phyloP scores from a whole-genome alignment of 495 filamentous ascomycete genomes.

The Staphylotrichum longicolle region DNA sequence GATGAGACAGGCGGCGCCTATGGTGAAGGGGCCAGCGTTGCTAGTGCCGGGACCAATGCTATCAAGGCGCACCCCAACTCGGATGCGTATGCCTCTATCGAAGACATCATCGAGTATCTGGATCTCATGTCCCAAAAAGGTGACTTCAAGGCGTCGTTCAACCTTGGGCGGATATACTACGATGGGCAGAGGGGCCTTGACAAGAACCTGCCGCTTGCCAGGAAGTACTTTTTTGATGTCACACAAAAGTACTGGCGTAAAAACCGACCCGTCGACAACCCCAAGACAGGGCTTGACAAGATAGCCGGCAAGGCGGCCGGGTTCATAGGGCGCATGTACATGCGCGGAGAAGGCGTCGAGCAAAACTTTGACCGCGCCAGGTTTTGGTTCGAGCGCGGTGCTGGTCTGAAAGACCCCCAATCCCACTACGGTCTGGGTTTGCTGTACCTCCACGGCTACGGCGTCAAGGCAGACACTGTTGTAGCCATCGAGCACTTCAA shows the following conservation, averaged over 20 bases:
- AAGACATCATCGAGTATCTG: constrained; percentile 92
- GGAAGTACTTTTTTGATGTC: constrained; percentile 78
- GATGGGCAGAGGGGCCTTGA: constrained; percentile 77
- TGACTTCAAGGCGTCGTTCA: constrained; percentile 88
- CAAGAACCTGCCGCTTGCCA: constrained; percentile 69
- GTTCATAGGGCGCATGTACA: constrained; percentile 87
- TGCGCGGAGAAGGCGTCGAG: constrained; percentile 85
- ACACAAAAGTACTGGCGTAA: constrained; percentile 85
- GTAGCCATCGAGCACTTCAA: constrained; percentile 80
- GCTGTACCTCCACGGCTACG: constrained; percentile 84
- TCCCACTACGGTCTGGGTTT: constrained; percentile 84
- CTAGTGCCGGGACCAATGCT: constrained; percentile 84
- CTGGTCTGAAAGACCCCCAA: constrained; percentile 74
- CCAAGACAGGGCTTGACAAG: constrained; percentile 65
- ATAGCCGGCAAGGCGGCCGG: constrained; percentile 86
- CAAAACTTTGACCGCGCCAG: constrained; percentile 73
- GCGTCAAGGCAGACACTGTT: constrained; percentile 67
- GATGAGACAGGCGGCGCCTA: constrained; percentile 93
- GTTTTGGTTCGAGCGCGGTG: constrained; percentile 84
- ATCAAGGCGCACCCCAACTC: constrained; percentile 65
- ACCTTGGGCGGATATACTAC: constrained; percentile 83
- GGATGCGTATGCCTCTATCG: constrained; percentile 75
- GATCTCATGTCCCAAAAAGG: constrained; percentile 93
- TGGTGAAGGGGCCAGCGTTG: constrained; percentile 89
- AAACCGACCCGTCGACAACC: constrained; percentile 42